Conservation (phyloP, 176 grass and related monocot genomes). For the Typha latifolia region DNA sequence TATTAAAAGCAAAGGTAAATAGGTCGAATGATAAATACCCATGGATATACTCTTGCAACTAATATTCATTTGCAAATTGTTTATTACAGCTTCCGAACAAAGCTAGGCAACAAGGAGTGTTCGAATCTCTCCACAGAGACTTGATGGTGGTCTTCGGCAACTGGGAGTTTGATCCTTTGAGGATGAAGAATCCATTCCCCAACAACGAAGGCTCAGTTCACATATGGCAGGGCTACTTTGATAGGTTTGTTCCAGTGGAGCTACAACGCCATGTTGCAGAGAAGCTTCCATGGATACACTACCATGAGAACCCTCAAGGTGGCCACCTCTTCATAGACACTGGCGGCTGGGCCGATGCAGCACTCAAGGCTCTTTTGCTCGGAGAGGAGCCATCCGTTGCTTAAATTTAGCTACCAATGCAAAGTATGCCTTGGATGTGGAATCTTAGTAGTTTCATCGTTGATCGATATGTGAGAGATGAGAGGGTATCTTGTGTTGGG, state of each 20-base stretch:
- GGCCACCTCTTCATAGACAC: constrained; percentile 27
- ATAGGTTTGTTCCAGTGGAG: constrained; percentile 41
- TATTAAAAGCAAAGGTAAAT: too few relatives aligned
- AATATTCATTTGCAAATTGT: background rate
- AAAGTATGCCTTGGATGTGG: too few relatives aligned
- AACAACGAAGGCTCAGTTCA: constrained; percentile 44
- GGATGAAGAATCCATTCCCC: constrained; percentile 49
- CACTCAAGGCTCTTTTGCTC: constrained; percentile 35
- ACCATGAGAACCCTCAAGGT: constrained; percentile 41
- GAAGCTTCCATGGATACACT: constrained; percentile 54
- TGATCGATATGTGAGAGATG: too few relatives aligned
- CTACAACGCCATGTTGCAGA: constrained; percentile 42
- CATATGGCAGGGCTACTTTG: constrained; percentile 48
- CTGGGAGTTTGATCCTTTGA: constrained; percentile 60
- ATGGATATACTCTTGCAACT: too few relatives aligned
- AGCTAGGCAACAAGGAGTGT: constrained; percentile 34
- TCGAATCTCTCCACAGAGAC: constrained; percentile 49
- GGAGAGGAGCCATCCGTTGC: constrained; percentile 7
- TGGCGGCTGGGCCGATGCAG: constrained; percentile 18
- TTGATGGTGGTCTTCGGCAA: constrained; percentile 30
- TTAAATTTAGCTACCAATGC: too few relatives aligned
- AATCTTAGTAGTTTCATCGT: too few relatives aligned
- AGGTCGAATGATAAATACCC: too few relatives aligned
- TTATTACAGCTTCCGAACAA: constrained; percentile 18
- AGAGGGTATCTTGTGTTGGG: too few relatives aligned